Evolutionary conservation across 495 filamentous ascomycete species (phyloP), one percentile per base, ranked within the genome.

Genomic region (Aspergillus haitiensis): DNA sequence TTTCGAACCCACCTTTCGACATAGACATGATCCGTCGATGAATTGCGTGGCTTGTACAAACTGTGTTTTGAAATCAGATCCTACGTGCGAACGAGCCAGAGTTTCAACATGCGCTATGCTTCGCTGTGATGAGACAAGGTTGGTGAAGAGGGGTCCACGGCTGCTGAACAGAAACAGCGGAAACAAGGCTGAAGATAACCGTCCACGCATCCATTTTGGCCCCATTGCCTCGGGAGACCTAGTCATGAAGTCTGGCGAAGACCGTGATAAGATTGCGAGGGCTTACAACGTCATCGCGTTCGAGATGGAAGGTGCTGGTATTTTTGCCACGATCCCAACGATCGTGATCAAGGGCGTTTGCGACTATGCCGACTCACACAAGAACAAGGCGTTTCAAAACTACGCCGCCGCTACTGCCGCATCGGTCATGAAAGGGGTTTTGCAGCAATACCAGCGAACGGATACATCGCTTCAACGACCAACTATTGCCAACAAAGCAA

Each of bases 171-270:
- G 3, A 27, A 27, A 27, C 21, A 27, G 21, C 3, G 21, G 21
- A 3, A 27, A 27, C 21, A 27, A 27, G 21, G 21, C 21, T 1
- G 21, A 27, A 27, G 21, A 27, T 3, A 1, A 27, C 21, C 3
- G 3, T 3, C 21, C 21, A 27, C 21, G 21, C 21, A 46, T 46
- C 4, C 42, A 46, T 18, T 46, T 46, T 18, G 42, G 42, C 6
- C 21, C n/a, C 12, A 18, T 46, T n/a, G 42, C 42, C 7, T 46
- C 42, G n/a, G 42, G 42, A 46, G 42, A 46, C 8, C 6, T 18
- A 18, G 42, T 46, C 7, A 46, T 46, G 42, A 46, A 46, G 42
- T 46, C 42, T n/a, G 42, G 42, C 42, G 42, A 46, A 46, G 42
- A 46, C 21, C 42, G 42, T 15, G 42, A 46, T n/a, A 18, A n/a